Percentiles rank a stretch among this genome's conserved stretches.
Conservation (phyloP, 148 eudicot genomes). For the Silene latifolia region DNA sequence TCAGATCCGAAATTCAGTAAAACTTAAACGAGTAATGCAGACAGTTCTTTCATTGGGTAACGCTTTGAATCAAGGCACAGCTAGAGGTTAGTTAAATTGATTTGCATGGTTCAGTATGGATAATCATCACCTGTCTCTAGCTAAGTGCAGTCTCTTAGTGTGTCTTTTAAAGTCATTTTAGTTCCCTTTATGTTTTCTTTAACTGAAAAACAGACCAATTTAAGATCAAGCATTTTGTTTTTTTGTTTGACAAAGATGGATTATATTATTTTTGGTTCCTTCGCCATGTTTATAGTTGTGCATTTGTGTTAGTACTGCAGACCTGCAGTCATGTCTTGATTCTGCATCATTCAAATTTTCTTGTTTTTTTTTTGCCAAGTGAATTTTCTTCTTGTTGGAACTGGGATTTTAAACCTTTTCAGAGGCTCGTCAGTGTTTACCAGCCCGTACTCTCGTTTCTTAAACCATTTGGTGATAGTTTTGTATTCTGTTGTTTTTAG, state of each 20-base stretch:
- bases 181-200: not conserved
- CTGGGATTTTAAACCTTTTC: not conserved
- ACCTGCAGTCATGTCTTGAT: too few relatives aligned
- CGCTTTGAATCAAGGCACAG: conserved; percentile 94
- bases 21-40: conserved; percentile 81
- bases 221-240: not conserved
- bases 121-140: not conserved
- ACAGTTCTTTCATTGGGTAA: conserved; percentile 89
- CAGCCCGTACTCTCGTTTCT: not conserved
- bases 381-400: not conserved
- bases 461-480: not conserved
- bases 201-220: not conserved
- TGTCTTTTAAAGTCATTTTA: not conserved
- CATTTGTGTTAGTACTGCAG: not conserved
- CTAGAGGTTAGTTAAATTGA: conserved; percentile 61
- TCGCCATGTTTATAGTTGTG: not conserved
- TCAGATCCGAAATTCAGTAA: conserved; percentile 76
- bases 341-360: not conserved
- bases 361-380: too few relatives aligned
- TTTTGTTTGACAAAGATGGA: not conserved
- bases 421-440: not conserved
- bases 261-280: not conserved
- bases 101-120: not conserved
- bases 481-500: conserved; percentile 30
- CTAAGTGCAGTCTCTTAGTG: not conserved